Conservation (phyloP, 2,329 filamentous ascomycete species). For the Ascochyta fabae region DNA sequence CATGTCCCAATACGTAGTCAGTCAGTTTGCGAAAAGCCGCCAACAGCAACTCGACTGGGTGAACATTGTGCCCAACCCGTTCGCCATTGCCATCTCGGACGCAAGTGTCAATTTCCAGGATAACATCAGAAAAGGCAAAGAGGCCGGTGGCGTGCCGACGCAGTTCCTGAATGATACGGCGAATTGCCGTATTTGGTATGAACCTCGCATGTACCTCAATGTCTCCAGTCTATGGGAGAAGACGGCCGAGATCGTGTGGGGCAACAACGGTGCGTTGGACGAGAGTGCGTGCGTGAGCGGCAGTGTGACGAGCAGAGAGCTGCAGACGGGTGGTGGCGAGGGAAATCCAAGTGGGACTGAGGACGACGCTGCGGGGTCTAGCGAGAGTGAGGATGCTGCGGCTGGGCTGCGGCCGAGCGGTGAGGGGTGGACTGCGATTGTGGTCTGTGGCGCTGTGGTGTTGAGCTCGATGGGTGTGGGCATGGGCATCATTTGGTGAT, state of each 20-base stretch:
- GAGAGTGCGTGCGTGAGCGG: constrained; percentile 38
- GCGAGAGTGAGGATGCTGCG: constrained; percentile 25
- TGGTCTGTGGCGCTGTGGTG: constrained; percentile 21
- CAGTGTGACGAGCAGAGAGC: constrained; percentile 34
- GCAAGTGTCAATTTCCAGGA: constrained; percentile 50
- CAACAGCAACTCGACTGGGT: constrained; percentile 29
- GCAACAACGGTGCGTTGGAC: constrained; percentile 36
- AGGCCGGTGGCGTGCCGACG: constrained; percentile 51
- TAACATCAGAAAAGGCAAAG: constrained; percentile 44
- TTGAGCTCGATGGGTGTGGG: constrained; percentile 12
- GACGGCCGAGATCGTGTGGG: constrained; percentile 38
- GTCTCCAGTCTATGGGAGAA: constrained; percentile 61
- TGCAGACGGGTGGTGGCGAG: constrained; percentile 36
- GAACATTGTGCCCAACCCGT: constrained; percentile 29
- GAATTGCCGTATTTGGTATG: constrained; percentile 67
- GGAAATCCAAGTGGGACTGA: constrained; percentile 25
- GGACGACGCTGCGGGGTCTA: constrained; percentile 9
- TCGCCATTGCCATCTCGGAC: constrained; percentile 29
- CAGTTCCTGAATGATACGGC: constrained; percentile 69
- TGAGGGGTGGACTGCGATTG: constrained; percentile 16
- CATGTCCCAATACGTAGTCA: constrained; percentile 27
- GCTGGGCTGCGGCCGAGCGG: constrained; percentile 14
- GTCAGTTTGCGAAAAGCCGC: constrained; percentile 23
- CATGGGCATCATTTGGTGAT: constrained; percentile 9
- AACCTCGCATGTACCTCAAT: constrained; percentile 59